Base-by-base conservation (phyloP, 163 green algal genomes). In the Botryococcus braunii region DNA sequence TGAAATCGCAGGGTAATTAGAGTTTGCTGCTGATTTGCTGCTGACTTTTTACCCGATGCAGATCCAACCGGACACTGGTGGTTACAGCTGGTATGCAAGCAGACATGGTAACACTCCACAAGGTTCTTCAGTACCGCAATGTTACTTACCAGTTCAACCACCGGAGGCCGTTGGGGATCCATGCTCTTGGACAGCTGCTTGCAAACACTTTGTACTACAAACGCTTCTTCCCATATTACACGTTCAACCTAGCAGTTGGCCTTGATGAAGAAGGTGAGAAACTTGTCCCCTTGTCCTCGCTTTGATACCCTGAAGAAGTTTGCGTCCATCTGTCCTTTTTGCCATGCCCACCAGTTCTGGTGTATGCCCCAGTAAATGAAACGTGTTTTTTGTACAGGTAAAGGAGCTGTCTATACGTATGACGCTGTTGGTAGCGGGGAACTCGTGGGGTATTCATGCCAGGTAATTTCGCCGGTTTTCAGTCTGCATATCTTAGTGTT, bases 211-310 rank as follows among this genome's bases (percentile, higher is more conserved):
- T 97, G 39, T 97, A 97, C 81, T 88, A 91, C 75, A 94, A 96
- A 78, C 87, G 95, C 68, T 99, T 99, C 88, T 99, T 99, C 75
- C 94, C 95, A 2, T 98, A 96, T 81, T 99, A 97, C 90, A 97
- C 95, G 31, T 98, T 96, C 78, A 98, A 97, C 83, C 74, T 99
- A n/a, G 79, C 84, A 27, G 90, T 80, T 2, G 95, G 95, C 23
- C 79, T 99, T n/a, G 94, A 99, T 73, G 79, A 87, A 11, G 65
- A 98, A 62, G 93, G 91, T 91, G 38, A 25, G 66, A 48, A n/a
- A n/a, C n/a, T n/a, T 2, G 8, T 4, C 35, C 21, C 38, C 43
- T 34, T 34, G 27, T 37, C 21, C 34, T 66, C 32, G 13, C 36
- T 38, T 66, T 21, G 17, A 55, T 21, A 55, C 21, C 46, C 17